A percentile compares a stretch with the other conserved stretches of the same genome.
These are phyloP conservation scores for Conticribra weissflogii DNA, from an alignment of 108 stramenopile genomes.

Conservation along the genomic window DNA sequence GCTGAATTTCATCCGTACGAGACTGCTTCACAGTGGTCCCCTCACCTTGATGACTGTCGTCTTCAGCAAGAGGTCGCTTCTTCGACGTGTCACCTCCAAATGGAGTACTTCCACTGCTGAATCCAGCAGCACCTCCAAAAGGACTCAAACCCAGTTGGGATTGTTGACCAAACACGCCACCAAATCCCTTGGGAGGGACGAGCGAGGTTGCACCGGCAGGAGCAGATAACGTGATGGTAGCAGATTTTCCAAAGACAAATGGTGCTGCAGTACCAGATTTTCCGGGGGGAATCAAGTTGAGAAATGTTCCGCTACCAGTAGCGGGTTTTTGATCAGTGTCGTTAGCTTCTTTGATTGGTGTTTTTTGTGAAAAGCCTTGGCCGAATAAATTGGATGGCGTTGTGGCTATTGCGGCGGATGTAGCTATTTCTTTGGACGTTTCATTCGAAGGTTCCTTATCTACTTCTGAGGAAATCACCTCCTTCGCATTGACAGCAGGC, in stretches of 20 bases:
- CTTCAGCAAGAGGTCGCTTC: constrained; percentile 6
- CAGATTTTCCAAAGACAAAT: constrained; percentile 53
- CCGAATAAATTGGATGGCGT: no score
- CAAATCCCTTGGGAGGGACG: constrained; percentile 15
- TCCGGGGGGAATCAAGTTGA: constrained; percentile 47
- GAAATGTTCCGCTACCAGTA: constrained; percentile 31
- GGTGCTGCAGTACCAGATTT: constrained; percentile 27
- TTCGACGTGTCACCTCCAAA: constrained; percentile 17
- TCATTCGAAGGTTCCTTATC: not conserved
- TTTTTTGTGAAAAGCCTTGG: no score
- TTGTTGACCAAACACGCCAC: constrained; percentile 32
- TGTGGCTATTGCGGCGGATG: no score
- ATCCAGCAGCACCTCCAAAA: constrained; percentile 25
- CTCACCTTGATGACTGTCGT: not conserved
- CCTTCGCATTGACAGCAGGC: no score
- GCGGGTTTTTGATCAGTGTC: constrained; percentile 2
- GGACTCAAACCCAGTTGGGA: constrained; percentile 23
- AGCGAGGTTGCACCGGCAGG: constrained; percentile 26
- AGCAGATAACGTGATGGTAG: constrained; percentile 42
- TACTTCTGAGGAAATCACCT: no score
- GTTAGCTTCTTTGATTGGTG: no score
- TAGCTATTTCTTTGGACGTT: no score
- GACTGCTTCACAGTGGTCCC: constrained; percentile 20
- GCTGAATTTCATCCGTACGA: constrained; percentile 13
- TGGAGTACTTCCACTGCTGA: not conserved